These are phyloP conservation scores for Hypomontagnella submonticulosa DNA, from an alignment of 495 filamentous ascomycete species.

Conservation along the genomic window DNA sequence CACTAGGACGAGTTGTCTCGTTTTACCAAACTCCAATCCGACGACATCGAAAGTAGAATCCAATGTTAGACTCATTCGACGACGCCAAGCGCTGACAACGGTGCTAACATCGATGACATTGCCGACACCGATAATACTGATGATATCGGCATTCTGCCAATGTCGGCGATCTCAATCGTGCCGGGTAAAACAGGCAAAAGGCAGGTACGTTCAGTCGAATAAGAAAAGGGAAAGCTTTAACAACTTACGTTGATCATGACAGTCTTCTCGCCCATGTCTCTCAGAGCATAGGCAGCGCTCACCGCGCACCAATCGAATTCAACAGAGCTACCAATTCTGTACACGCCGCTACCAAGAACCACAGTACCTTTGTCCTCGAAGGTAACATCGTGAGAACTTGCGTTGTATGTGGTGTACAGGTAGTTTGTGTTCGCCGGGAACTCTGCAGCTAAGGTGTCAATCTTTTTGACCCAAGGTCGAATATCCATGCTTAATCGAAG, in stretches of 20 bases:
- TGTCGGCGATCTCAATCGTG: too few species aligned
- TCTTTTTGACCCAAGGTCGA: constrained; percentile 93
- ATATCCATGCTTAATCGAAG: constrained; percentile 87
- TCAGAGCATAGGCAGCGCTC: constrained; percentile 86
- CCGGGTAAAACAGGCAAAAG: too few species aligned
- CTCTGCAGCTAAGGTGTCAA: constrained; percentile 95
- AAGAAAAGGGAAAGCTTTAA: background rate
- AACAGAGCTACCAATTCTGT: constrained; percentile 95
- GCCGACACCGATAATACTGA: too few species aligned
- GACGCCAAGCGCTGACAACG: too few species aligned
- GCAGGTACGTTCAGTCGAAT: too few species aligned
- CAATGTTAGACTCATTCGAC: too few species aligned
- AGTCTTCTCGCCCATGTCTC: constrained; percentile 93
- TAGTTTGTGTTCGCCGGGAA: constrained; percentile 99
- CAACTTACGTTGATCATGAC: constrained; percentile 87
- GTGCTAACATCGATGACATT: too few species aligned
- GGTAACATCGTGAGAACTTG: constrained; percentile 90
- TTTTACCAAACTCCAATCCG: too few species aligned
- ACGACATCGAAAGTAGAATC: too few species aligned
- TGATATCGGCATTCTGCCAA: too few species aligned
- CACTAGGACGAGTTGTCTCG: too few species aligned
- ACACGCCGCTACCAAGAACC: constrained; percentile 92
- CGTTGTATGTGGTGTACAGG: constrained; percentile 98
- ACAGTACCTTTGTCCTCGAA: constrained; percentile 94
- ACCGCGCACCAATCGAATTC: constrained; percentile 99